A percentile compares a stretch with the other conserved stretches of the same genome.
Conservation (phyloP, 2,329 filamentous ascomycete genomes). For the Alternaria arbusti region DNA sequence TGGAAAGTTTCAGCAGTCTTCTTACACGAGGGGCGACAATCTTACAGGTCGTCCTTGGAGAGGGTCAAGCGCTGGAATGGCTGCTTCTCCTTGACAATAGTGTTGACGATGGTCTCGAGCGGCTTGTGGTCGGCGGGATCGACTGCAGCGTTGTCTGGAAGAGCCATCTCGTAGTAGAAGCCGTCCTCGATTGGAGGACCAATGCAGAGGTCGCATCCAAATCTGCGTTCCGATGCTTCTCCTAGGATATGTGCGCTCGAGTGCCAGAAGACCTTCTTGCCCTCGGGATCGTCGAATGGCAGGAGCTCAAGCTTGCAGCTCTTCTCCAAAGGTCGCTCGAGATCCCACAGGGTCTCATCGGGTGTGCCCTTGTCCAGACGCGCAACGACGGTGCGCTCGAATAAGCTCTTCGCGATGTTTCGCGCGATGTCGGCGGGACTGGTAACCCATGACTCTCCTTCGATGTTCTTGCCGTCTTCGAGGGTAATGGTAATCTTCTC, state of each 20-base stretch:
- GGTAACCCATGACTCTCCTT: constrained; percentile 88
- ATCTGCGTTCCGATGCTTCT: constrained; percentile 88
- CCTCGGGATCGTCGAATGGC: constrained; percentile 76
- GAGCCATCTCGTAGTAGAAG: constrained; percentile 97
- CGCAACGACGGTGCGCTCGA: constrained; percentile 86
- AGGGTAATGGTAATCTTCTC: constrained; percentile 77
- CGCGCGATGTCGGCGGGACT: constrained; percentile 80
- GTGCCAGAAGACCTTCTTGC: constrained; percentile 98
- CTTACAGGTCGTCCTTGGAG: constrained; percentile 79
- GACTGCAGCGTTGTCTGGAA: constrained; percentile 73
- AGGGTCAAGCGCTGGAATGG: constrained; percentile 88
- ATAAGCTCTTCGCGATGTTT: constrained; percentile 82
- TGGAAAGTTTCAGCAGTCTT: constrained; percentile 6
- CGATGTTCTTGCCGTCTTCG: constrained; percentile 71
- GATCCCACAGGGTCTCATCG: constrained; percentile 82
- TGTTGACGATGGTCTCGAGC: constrained; percentile 78
- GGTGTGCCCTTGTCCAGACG: constrained; percentile 79
- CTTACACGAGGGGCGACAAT: background rate
- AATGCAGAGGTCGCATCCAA: constrained; percentile 90
- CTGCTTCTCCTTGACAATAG: constrained; percentile 96
- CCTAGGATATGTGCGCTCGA: constrained; percentile 95
- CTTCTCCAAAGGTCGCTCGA: constrained; percentile 87
- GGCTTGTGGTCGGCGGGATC: constrained; percentile 81
- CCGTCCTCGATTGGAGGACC: constrained; percentile 90
- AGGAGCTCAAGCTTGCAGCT: constrained; percentile 85